phyloP scores from a whole-genome alignment of 768 basidiomycete genomes.

The Suillus subluteus region DNA sequence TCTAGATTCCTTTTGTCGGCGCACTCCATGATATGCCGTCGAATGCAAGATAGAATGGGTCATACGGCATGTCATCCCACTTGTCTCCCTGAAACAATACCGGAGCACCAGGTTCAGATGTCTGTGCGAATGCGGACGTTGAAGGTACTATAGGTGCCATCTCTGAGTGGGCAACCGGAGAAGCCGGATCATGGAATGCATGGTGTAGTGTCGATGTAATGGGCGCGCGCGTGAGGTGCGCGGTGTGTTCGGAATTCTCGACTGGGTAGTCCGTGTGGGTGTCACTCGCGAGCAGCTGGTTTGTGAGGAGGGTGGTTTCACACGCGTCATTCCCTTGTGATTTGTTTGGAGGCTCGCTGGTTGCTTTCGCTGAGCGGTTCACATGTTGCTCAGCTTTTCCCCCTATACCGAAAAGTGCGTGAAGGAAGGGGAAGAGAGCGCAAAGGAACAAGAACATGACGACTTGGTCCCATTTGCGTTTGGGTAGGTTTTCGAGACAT shows the following conservation, averaged over 20 bases:
- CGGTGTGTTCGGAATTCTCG: conserved; percentile 23
- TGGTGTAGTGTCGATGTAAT: conserved; percentile 21
- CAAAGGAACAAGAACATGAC: conserved; percentile 29
- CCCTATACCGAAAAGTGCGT: conserved; percentile 29
- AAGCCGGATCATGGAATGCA: conserved; percentile 28
- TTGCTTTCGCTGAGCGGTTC: conserved; percentile 1
- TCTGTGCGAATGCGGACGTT: not conserved
- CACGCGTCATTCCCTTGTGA: not conserved
- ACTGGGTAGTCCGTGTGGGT: conserved; percentile 23
- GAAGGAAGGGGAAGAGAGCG: conserved; percentile 29
- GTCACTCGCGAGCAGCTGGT: conserved; percentile 3
- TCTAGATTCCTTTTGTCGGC: conserved; percentile 1
- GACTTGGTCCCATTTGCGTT: conserved; percentile 24
- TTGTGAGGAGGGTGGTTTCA: not conserved
- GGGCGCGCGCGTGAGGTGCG: conserved; percentile 12
- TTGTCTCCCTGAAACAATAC: not conserved
- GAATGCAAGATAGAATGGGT: conserved; percentile 26
- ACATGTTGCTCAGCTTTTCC: conserved; percentile 5
- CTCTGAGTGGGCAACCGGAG: conserved; percentile 1
- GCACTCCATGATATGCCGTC: conserved; percentile 2
- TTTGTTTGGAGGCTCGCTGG: conserved; percentile 8
- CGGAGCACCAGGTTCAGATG: not conserved
- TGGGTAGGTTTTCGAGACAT: conserved; percentile 15
- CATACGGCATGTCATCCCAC: conserved; percentile 18
- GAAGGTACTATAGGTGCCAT: not conserved